These are phyloP conservation scores for Periconia sp. DNA, from an alignment of 2,329 filamentous ascomycete genomes.

Conservation along the genomic window DNA sequence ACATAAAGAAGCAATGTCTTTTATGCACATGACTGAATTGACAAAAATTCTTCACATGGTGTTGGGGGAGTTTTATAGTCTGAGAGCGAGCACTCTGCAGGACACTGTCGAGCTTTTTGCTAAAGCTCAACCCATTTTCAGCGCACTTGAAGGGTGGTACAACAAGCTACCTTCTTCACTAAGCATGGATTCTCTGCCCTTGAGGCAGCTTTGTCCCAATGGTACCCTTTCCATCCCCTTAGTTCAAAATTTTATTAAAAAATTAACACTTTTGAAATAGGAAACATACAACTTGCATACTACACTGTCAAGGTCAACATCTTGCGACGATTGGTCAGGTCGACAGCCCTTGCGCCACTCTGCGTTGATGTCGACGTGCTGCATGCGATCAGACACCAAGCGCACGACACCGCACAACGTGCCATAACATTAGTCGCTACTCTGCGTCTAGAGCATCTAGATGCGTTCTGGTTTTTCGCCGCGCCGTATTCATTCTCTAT, in stretches of 20 bases:
- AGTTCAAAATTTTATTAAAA: too few species aligned
- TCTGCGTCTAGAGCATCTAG: conserved; percentile 12
- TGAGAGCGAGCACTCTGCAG: neutral
- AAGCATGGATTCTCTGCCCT: neutral
- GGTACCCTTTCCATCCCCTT: neutral
- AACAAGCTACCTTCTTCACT: neutral
- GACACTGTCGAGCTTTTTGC: neutral
- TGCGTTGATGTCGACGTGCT: conserved; percentile 10
- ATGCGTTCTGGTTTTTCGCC: conserved; percentile 14
- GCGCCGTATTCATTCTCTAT: conserved; percentile 11
- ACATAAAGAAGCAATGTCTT: neutral
- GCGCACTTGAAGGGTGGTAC: neutral
- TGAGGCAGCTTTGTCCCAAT: conserved; percentile 3
- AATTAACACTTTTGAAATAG: neutral
- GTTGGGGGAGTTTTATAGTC: neutral
- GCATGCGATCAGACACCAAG: conserved; percentile 4
- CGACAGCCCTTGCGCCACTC: conserved; percentile 13
- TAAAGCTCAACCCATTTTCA: neutral
- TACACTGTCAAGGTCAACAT: conserved; percentile 8
- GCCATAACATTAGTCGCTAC: conserved; percentile 10
- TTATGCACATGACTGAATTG: neutral
- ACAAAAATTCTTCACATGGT: neutral
- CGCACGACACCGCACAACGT: conserved; percentile 5
- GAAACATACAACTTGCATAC: conserved; percentile 11
- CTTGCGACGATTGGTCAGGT: conserved; percentile 11